phyloP scores from a whole-genome alignment of 768 basidiomycete genomes.

The Naganishia vaughanmartiniae region DNA sequence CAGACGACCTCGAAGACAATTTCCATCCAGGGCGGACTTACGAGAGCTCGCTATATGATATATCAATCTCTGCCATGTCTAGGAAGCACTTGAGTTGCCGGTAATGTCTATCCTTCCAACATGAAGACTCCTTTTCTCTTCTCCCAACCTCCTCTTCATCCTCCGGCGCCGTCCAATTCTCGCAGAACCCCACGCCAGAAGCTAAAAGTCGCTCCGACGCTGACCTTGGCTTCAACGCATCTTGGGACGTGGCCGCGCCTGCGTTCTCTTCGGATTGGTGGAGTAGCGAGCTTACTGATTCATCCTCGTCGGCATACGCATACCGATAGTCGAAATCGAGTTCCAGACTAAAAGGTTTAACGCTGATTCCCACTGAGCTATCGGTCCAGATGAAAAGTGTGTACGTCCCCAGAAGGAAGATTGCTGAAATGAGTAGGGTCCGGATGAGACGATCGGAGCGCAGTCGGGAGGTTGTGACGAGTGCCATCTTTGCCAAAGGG shows the following conservation, averaged over 20 bases:
- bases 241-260: neutral
- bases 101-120: conserved; percentile 18
- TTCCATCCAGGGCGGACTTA: neutral
- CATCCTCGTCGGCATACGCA: conserved; percentile 5
- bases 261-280: neutral
- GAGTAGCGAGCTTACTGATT: neutral
- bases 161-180: conserved; percentile 2
- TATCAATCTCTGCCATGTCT: neutral
- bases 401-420: neutral
- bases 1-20: neutral
- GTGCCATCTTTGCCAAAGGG: neutral
- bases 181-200: neutral
- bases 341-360: neutral
- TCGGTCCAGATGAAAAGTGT: neutral
- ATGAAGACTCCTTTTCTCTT: neutral
- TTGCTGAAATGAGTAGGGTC: too few relatives aligned
- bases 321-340: conserved; percentile 1
- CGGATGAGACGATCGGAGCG: neutral
- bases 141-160: neutral
- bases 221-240: neutral
- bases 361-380: neutral
- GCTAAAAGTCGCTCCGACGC: neutral
- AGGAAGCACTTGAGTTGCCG: conserved; percentile 14
- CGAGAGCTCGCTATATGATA: conserved; percentile 6
- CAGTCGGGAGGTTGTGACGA: neutral